Conservation (phyloP, 345 rosid species). For the Aegle marmelos region DNA sequence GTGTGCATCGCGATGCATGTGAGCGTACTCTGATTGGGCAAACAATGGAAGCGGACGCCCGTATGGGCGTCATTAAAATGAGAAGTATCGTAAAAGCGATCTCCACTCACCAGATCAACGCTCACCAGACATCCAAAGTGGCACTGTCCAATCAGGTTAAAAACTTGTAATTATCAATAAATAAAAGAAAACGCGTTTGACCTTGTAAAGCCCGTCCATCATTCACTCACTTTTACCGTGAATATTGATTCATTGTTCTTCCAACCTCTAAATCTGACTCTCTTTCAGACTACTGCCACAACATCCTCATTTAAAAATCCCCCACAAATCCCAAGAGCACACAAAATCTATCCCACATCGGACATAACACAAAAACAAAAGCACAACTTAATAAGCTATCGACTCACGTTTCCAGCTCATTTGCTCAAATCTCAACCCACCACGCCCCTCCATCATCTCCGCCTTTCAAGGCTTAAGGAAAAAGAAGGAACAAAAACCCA, state of each 20-base stretch:
- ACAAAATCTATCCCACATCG: not conserved
- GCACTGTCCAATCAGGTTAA: too few relatives aligned
- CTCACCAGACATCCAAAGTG: too few relatives aligned
- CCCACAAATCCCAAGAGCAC: slow-evolving; percentile 7
- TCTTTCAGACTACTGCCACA: too few relatives aligned
- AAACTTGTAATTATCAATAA: not conserved
- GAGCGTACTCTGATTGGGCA: too few relatives aligned
- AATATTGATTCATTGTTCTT: not conserved
- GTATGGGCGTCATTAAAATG: too few relatives aligned
- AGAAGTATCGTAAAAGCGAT: too few relatives aligned
- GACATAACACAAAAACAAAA: not conserved
- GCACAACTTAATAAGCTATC: not conserved
- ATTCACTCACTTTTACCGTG: not conserved
- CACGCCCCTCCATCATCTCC: slow-evolving; percentile 2
- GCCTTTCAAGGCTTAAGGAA: not conserved
- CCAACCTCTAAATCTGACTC: too few relatives aligned
- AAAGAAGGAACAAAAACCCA: too few relatives aligned
- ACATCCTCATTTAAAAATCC: too few relatives aligned
- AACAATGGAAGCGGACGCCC: too few relatives aligned
- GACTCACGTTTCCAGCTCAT: not conserved
- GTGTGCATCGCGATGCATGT: too few relatives aligned
- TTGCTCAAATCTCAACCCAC: not conserved
- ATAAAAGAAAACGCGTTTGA: slow-evolving; percentile 34
- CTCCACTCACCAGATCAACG: too few relatives aligned
- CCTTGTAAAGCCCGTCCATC: slow-evolving; percentile 36